Conservation (phyloP, 2,329 filamentous ascomycete species). For the Fonsecaea nubica region DNA sequence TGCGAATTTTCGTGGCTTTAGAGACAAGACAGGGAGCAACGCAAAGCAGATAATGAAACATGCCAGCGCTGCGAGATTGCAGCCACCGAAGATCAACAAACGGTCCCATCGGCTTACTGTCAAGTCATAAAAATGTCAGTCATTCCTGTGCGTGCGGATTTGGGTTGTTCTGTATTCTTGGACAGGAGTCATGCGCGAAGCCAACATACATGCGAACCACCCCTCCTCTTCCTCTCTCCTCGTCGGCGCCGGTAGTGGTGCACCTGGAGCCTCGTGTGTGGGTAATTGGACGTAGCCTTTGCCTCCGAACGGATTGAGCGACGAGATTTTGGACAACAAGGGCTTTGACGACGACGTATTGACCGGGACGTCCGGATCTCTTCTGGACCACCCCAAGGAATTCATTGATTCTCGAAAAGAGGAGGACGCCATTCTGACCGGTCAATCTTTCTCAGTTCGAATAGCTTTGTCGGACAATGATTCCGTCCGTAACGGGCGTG, state of each 20-base stretch:
- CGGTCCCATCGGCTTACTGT: constrained; percentile 97
- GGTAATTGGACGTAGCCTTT: constrained; percentile 90
- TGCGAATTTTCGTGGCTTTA: constrained; percentile 90
- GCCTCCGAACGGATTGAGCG: constrained; percentile 80
- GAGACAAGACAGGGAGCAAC: constrained; percentile 83
- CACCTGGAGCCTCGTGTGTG: constrained; percentile 79
- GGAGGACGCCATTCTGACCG: constrained; percentile 73
- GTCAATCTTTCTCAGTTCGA: constrained; percentile 25
- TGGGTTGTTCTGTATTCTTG: constrained; percentile 9
- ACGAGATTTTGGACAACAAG: constrained; percentile 80
- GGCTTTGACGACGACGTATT: constrained; percentile 72
- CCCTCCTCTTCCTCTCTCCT: constrained; percentile 93
- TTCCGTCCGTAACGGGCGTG: constrained; percentile 9
- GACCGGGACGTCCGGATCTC: constrained; percentile 76
- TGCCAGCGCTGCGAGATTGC: constrained; percentile 85
- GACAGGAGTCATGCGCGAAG: constrained; percentile 17
- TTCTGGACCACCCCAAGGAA: constrained; percentile 90
- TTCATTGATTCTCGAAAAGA: constrained; percentile 95
- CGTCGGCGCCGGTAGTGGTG: constrained; percentile 81
- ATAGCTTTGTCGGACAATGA: constrained; percentile 11
- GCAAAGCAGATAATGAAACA: constrained; percentile 91
- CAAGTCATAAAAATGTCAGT: constrained; percentile 32
- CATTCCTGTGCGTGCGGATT: constrained; percentile 1
- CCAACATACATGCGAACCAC: constrained; percentile 88
- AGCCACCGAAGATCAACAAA: constrained; percentile 86